Evolutionary conservation across 2,329 filamentous ascomycete species (phyloP), one percentile per base, ranked within the genome.

Genomic region (Penicillium sp.): DNA sequence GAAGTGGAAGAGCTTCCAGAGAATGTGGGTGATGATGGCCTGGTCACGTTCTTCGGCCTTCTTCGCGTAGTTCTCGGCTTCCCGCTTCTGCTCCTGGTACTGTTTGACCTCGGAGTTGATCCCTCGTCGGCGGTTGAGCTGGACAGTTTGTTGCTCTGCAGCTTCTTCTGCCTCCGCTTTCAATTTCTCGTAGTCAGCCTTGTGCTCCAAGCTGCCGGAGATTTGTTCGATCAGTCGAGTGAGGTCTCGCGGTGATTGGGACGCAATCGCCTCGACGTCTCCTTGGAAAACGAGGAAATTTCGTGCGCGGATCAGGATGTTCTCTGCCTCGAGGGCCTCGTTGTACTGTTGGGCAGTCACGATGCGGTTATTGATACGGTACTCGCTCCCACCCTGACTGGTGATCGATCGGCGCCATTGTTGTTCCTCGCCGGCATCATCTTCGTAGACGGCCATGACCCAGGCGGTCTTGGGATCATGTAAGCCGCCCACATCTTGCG

Each of bases 401-500:
- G 90, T 97, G 64, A 98, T 98, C 52, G 83, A 84, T 47, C 93
- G 87, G 71, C 95, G 95, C 93, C 93, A 98, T 53, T 84, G 83
- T 62, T 96, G 90, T 65, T 94, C 88, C 58, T 95, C 87, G 32
- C 89, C 91, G 2, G 89, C 89, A 63, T 98, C 93, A 60, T 98
- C 93, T 63, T 96, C 90, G 66, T 97, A 98, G 11, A 98, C 91
- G 19, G 93, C 93, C 89, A 96, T 97, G 10, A 98, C 94, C 91
- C 91, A 98, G 3, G 93, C 94, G 2, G 84, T 93, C 64, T 90
- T 93, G 1, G 93, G 93, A 57, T 98, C 91, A 50, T 81, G 80
- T 39, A 70, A 67, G 57, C 77, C 63, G 28, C 79, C 81, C 4
- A 53, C 40, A 32, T 67, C 65, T n/a, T 81, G 83, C 40, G 81